Evolutionary conservation across 2,329 filamentous ascomycete genomes (phyloP), one percentile per base, ranked within the genome.

Genomic region (Aspergillus persii): DNA sequence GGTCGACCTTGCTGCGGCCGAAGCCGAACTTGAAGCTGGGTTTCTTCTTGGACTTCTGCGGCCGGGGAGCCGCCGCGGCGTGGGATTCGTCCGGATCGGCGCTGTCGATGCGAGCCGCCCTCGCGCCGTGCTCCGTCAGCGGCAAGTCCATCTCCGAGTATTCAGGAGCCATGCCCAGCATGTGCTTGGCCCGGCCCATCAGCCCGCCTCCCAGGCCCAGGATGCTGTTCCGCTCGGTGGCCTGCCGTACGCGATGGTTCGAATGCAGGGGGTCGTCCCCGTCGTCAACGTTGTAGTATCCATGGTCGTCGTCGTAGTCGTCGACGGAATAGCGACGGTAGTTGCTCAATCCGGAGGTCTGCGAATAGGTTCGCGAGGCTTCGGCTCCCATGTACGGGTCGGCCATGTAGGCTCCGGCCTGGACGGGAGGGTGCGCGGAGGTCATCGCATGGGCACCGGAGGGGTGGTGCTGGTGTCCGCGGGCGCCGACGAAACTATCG

Each of bases 121-220:
- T 79, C 51, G 82, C 83, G 55, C 82, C 85, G 50, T 89, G 80
- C 73, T 98, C 92, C 4, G 94, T 98, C 76, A 99, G 81, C 12
- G 95, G 95, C 56, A 99, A 82, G 73, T 99, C 94, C 95, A 99
- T 99, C 78, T 98, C 95, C 36, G 94, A 97, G 77, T 99, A 98
- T 63, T 89, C 67, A n/a, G 84, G 83, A 8, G 86, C 89, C 87
- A 96, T 92, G 55, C 95, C 94, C 61, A 99, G 80, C 83, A 90
- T 92, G 73, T 90, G 93, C 81, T 96, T 98, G 47, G 94, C 89
- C 70, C 85, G 88, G 49, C 93, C 95, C 70, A 97, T 81, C 61
- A 98, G 79, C 18, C 94, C 93, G 61, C 94, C 93, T 61, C 94
- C 93, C 70, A 98, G 78, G 66, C 88, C 86, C 69, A 98, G 78